These are phyloP conservation scores for Schizochytrium sp. DNA, from an alignment of 108 stramenopile species.

Conservation along the genomic window DNA sequence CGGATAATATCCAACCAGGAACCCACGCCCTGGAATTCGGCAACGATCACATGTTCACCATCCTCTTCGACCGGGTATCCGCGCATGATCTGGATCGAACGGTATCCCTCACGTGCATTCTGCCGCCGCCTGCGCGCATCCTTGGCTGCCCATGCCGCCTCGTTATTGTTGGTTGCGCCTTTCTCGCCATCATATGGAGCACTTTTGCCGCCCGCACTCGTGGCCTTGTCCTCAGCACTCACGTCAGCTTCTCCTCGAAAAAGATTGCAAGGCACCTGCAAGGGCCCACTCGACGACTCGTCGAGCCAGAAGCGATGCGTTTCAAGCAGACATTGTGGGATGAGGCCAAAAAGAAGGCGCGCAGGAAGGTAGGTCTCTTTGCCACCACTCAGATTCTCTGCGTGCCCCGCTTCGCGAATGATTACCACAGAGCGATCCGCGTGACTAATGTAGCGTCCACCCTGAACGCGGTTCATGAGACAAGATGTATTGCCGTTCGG, in stretches of 20 bases:
- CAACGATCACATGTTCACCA: conserved; percentile 17
- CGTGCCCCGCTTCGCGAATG: conserved; percentile 3
- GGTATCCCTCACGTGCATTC: not conserved
- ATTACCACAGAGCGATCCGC: not conserved
- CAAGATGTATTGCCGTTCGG: not conserved
- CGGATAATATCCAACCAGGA: not conserved
- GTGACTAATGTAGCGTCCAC: not conserved
- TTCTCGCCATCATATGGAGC: not conserved
- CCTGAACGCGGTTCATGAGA: conserved; percentile 16
- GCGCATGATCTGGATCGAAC: not conserved
- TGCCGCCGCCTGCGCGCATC: not conserved
- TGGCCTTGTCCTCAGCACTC: not conserved
- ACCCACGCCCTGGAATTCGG: not conserved
- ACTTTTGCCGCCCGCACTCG: not conserved
- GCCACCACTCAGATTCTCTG: conserved; percentile 22
- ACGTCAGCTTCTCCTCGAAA: not conserved
- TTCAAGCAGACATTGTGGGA: conserved; percentile 17
- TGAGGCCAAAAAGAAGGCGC: conserved; percentile 19
- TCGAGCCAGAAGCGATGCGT: conserved; percentile 22
- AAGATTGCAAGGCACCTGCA: not conserved
- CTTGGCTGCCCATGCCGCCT: not conserved
- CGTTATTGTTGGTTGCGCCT: too few species aligned
- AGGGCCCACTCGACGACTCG: not conserved
- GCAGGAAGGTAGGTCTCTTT: conserved; percentile 22
- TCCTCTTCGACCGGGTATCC: conserved; percentile 22